Base-by-base conservation (phyloP, 768 basidiomycete genomes). In the Boletus rex-veris region DNA sequence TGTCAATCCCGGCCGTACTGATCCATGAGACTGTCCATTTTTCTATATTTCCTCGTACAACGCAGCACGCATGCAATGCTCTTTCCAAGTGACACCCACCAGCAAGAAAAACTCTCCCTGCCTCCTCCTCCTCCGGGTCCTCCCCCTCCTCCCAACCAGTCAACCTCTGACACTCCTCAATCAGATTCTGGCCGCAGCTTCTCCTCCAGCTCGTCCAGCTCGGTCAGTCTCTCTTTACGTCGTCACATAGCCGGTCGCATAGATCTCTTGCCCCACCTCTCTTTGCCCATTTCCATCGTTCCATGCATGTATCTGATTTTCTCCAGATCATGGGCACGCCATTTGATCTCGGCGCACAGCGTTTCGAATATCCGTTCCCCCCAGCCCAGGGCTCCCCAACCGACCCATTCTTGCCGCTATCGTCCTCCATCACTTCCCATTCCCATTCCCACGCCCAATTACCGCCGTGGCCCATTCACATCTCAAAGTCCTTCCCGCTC, bases 281-380 rank as follows among this genome's bases (percentile, higher is more conserved):
- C 28, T 28, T 28, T 28, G 28, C 28, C 26, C 26, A 26, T 26
- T 26, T 26, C 26, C 26, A 26, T 26, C 26, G 26, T 26, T 26
- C 26, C 7, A 26, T 26, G 26, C 26, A 26, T 28, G 19, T 35
- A 18, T 35, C 19, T 35, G 35, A 26, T 11, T 7, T n/a, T 3
- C 15, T 15, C 38, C 48, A 70, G 69, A 71, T 70, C 51, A 64
- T 71, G 54, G 60, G 69, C 45, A 70, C 69, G 0, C 69, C 69
- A 9, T 70, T 70, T 49, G 69, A 71, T 63, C 61, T 68, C 40
- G 70, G 69, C 38, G 57, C 69, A 19, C 68, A 55, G 18, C 69
- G 66, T 26, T 70, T 68, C 59, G 69, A 70, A 47, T 70, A 70
- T 42, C 69, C 69, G 0, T 70, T 70, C 44, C 69, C 69, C 51